phyloP scores from a whole-genome alignment of 495 filamentous ascomycete species.

The Aspergillus carlsbadensis region DNA sequence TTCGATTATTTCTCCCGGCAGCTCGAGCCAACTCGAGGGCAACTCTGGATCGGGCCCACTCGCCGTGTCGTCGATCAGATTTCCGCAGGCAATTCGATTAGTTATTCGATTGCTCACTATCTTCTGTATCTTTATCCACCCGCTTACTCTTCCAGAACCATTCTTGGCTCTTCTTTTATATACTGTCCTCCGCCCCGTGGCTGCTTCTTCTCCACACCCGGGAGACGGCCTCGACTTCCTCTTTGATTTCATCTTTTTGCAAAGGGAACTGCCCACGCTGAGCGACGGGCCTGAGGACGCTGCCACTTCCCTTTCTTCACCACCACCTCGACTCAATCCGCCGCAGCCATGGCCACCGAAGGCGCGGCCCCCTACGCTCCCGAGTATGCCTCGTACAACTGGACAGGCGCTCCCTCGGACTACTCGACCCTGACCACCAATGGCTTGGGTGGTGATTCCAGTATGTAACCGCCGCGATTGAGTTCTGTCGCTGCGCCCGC shows the following conservation, averaged over 20 bases:
- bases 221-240: conserved; percentile 15
- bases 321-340: neutral
- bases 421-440: conserved; percentile 71
- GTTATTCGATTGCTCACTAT: conserved; percentile 14
- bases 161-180: conserved; percentile 27
- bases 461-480: conserved; percentile 45
- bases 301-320: neutral
- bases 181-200: conserved; percentile 30
- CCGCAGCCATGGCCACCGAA: conserved; percentile 16
- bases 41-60: conserved; percentile 10
- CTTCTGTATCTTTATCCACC: conserved; percentile 17
- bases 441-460: conserved; percentile 74
- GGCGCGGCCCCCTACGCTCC: conserved; percentile 33
- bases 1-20: neutral
- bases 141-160: conserved; percentile 22
- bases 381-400: conserved; percentile 68
- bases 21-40: neutral
- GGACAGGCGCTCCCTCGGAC: conserved; percentile 70
- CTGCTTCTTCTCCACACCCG: conserved; percentile 28
- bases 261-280: conserved; percentile 9
- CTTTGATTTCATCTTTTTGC: conserved; percentile 10
- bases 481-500: neutral
- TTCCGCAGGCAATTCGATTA: neutral
- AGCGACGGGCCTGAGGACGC: conserved; percentile 10
- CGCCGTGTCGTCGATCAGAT: conserved; percentile 7